These are phyloP conservation scores for Chaetomium olivaceum DNA, from an alignment of 2,329 filamentous ascomycete genomes.

Conservation along the genomic window DNA sequence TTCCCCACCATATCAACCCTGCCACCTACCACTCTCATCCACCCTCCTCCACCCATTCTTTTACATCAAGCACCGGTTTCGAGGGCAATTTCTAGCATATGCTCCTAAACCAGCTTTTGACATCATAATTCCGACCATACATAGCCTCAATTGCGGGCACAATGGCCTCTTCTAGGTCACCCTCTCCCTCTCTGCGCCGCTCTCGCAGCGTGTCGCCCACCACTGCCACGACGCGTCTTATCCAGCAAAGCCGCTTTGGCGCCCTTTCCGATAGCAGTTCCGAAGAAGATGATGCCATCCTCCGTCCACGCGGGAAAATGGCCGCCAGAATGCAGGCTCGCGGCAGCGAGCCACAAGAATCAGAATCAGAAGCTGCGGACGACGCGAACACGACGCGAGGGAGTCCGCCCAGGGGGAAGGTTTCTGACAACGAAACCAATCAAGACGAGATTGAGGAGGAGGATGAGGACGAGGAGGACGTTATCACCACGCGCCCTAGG, in stretches of 20 bases:
- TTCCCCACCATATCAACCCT: conserved; percentile 30
- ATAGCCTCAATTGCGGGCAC: conserved; percentile 23
- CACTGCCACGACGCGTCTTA: conserved; percentile 21
- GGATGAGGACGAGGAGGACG: conserved; percentile 44
- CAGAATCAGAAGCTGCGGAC: conserved; percentile 26
- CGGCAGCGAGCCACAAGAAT: conserved; percentile 30
- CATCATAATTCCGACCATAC: background rate
- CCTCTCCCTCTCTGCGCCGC: conserved; percentile 30
- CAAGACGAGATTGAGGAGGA: conserved; percentile 31
- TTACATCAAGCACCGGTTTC: conserved; percentile 13
- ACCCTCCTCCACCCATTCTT: conserved; percentile 18
- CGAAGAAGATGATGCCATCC: conserved; percentile 47
- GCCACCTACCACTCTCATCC: conserved; percentile 2
- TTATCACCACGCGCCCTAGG: conserved; percentile 44
- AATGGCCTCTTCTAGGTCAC: conserved; percentile 53
- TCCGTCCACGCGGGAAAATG: conserved; percentile 62
- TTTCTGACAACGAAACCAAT: background rate
- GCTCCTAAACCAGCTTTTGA: conserved; percentile 10
- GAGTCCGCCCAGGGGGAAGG: background rate
- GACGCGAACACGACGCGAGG: conserved; percentile 22
- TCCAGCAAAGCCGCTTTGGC: conserved; percentile 22
- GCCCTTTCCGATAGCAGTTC: conserved; percentile 30
- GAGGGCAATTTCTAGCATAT: conserved; percentile 3
- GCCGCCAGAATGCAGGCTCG: conserved; percentile 61
- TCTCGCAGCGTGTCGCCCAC: conserved; percentile 27